Base-by-base conservation (phyloP, 257 asterid species). In the Striga asiatica region DNA sequence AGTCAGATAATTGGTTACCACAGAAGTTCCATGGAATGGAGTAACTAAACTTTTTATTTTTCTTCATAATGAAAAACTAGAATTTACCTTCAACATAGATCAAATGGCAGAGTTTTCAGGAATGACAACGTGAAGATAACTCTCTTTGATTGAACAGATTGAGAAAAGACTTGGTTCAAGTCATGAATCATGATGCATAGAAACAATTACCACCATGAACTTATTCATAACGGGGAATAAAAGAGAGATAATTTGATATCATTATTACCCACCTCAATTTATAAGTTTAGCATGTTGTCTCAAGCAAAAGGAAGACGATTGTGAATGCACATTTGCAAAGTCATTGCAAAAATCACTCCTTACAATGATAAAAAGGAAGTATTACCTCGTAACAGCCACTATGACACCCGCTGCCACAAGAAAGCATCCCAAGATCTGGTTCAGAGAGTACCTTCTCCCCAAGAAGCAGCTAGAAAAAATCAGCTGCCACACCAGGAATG, bases 401-500 rank as follows among this genome's bases (percentile, higher is more conserved):
- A 88, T 61, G 32, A 88, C 91, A 46, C 97, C 97, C 6, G 78
- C 85, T 56, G 80, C 91, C 42, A 88, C 95, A 53, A 88, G 78
- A 38, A 78, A 66, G 82, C 95, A 88, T 62, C 97, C 97, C 21
- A 61, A 50, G 17, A 84, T 71, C 57, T 76, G 82, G 60, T 76
- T 76, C 56, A 74, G 8, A 5, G 93, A 61, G 78, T 80, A 88
- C 23, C 61, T 76, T 64, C 81, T 82, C 54, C 85, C 75, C 25
- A 88, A 75, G 32, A 88, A 69, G 62, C 84, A 63, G 50, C 65
- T 60, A 14, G 95, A 88, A 67, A 84, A 73, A 46, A 66, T 69
- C 75, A 88, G 72, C 76, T 88, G 97, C 97, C 97, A 88, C 61
- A 84, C 88, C 74, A 88, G 71, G 76, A 81, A 82, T 27, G 97